phyloP scores from a whole-genome alignment of 2,329 filamentous ascomycete species.

The Colletotrichum filicis region DNA sequence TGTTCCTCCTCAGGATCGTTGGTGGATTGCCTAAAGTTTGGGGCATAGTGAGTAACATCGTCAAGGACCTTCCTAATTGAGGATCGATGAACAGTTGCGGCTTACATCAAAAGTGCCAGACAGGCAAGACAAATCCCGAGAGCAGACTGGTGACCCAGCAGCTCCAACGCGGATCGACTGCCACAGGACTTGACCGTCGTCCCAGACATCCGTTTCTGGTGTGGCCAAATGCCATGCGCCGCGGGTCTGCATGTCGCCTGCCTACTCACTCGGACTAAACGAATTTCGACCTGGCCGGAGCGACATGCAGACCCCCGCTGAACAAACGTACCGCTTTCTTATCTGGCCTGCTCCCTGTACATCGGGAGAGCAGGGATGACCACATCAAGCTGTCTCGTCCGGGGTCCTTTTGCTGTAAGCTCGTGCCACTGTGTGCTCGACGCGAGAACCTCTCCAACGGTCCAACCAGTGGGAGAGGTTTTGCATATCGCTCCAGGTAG shows the following conservation, averaged over 20 bases:
- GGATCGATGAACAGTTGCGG: constrained; percentile 7
- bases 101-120: constrained; percentile 25
- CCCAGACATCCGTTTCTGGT: background rate
- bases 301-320: background rate
- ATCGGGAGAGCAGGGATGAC: background rate
- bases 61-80: constrained; percentile 13
- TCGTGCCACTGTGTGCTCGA: background rate
- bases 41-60: background rate
- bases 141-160: background rate
- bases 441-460: background rate
- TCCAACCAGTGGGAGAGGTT: background rate
- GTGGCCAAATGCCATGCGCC: background rate
- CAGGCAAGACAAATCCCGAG: background rate
- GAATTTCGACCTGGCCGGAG: background rate
- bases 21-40: background rate
- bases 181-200: background rate
- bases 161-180: background rate
- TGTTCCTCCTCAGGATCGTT: background rate
- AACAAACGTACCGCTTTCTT: constrained; percentile 4
- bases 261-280: background rate
- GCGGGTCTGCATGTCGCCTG: background rate
- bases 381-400: background rate
- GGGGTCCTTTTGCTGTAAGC: background rate
- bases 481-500: background rate
- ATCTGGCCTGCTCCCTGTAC: constrained; percentile 11